phyloP scores from a whole-genome alignment of 2,329 filamentous ascomycete species.

The Falciphora oryzae region DNA sequence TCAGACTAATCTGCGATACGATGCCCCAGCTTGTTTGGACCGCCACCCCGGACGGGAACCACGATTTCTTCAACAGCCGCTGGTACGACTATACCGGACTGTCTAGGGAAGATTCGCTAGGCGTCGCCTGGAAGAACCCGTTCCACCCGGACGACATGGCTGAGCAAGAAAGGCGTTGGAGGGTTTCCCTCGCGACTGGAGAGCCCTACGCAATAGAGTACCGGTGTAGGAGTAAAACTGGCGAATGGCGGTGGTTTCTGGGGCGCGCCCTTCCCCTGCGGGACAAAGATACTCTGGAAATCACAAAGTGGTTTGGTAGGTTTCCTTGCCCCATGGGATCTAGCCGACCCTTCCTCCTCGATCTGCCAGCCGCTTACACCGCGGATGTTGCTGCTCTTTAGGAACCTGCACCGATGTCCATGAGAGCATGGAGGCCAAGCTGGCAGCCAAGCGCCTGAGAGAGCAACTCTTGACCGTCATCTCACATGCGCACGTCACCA shows the following conservation, averaged over 20 bases:
- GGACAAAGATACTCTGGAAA: conserved; percentile 58
- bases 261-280: conserved; percentile 64
- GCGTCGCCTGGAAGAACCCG: conserved; percentile 54
- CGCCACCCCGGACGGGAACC: conserved; percentile 55
- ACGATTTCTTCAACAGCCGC: conserved; percentile 70
- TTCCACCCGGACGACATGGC: conserved; percentile 67
- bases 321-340: neutral
- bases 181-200: conserved; percentile 58
- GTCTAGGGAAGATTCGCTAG: conserved; percentile 54
- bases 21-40: conserved; percentile 73
- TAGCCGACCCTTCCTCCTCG: neutral
- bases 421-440: conserved; percentile 63
- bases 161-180: conserved; percentile 52
- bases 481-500: conserved; percentile 66
- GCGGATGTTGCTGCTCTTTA: conserved; percentile 17
- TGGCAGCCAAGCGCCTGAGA: conserved; percentile 59
- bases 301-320: conserved; percentile 71
- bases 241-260: conserved; percentile 74
- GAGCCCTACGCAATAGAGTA: conserved; percentile 67
- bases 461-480: conserved; percentile 69
- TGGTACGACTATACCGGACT: conserved; percentile 78
- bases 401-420: conserved; percentile 73
- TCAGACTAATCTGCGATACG: conserved; percentile 69
- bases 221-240: conserved; percentile 58
- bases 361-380: neutral